phyloP scores from a whole-genome alignment of 2,329 filamentous ascomycete species.

The Pseudogymnoascus sp. region DNA sequence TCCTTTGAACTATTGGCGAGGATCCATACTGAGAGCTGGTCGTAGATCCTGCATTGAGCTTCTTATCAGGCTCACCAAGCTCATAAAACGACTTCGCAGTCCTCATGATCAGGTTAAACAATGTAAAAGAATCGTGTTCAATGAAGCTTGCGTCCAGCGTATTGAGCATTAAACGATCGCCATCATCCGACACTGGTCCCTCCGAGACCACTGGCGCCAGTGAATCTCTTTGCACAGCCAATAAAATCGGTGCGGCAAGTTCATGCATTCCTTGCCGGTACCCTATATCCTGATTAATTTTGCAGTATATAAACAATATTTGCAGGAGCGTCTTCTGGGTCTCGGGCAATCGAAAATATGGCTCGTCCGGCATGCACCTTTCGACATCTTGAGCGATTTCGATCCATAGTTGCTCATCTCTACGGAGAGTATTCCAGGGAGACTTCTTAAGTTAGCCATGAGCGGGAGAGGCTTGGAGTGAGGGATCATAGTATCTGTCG shows the following conservation, averaged over 20 bases:
- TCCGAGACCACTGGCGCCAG: conserved; percentile 39
- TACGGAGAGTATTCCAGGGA: conserved; percentile 79
- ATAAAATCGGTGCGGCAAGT: conserved; percentile 79
- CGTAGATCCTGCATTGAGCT: conserved; percentile 26
- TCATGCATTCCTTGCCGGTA: conserved; percentile 99
- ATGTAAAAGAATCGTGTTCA: conserved; percentile 82
- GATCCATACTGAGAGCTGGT: conserved; percentile 30
- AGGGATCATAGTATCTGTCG: conserved; percentile 18
- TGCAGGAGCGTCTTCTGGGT: conserved; percentile 80
- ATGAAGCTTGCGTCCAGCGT: conserved; percentile 67
- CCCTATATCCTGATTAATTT: conserved; percentile 74
- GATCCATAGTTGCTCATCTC: conserved; percentile 73
- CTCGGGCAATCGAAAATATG: conserved; percentile 73
- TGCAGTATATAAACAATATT: conserved; percentile 90
- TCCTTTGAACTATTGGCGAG: conserved; percentile 75
- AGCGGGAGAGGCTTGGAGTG: background rate
- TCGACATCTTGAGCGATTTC: conserved; percentile 95
- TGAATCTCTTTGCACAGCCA: conserved; percentile 76
- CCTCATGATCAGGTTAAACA: conserved; percentile 86
- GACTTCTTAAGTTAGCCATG: conserved; percentile 56
- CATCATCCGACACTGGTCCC: conserved; percentile 6
- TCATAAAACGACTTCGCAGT: conserved; percentile 83
- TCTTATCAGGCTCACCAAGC: conserved; percentile 34
- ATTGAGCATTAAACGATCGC: conserved; percentile 42
- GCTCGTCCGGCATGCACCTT: conserved; percentile 80